These are phyloP conservation scores for Russula sp. DNA, from an alignment of 768 basidiomycete species.

Conservation along the genomic window DNA sequence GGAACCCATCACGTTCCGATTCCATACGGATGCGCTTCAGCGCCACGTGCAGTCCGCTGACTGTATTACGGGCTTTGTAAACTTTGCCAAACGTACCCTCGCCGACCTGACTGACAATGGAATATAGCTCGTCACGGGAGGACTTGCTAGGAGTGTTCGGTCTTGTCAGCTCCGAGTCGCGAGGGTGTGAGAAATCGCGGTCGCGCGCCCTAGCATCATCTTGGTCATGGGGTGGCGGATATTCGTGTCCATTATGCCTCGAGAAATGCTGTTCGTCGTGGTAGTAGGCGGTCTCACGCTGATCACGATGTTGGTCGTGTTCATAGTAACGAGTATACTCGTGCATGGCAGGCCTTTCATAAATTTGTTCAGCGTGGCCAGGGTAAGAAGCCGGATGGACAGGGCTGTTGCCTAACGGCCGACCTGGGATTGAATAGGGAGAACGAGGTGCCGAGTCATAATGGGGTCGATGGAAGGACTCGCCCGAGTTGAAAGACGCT, in stretches of 20 bases:
- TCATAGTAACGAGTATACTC: conserved; percentile 15
- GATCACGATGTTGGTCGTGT: conserved; percentile 18
- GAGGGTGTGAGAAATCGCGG: conserved; percentile 10
- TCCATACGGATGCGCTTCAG: conserved; percentile 98
- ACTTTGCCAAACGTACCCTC: conserved; percentile 99
- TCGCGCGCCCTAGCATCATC: conserved; percentile 5
- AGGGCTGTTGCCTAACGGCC: conserved; percentile 16
- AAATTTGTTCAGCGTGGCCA: conserved; percentile 5
- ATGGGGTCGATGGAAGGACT: conserved; percentile 16
- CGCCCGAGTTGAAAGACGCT: conserved; percentile 4
- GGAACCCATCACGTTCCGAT: conserved; percentile 94
- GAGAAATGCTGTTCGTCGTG: conserved; percentile 15
- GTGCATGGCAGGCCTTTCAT: conserved; percentile 7
- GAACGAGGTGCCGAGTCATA: conserved; percentile 18
- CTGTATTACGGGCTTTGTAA: conserved; percentile 85
- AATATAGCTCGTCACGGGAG: conserved; percentile 57
- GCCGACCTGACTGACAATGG: conserved; percentile 88
- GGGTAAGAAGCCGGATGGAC: conserved; percentile 8
- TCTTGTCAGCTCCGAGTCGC: conserved; percentile 14
- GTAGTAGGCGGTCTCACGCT: conserved; percentile 7
- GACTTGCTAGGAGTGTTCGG: conserved; percentile 20
- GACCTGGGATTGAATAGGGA: conserved; percentile 9
- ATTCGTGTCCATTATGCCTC: conserved; percentile 20
- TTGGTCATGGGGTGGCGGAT: conserved; percentile 13
- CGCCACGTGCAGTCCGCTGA: conserved; percentile 75